Base-by-base conservation (phyloP, 768 basidiomycete species). In the Mrakia hoshinonis region DNA sequence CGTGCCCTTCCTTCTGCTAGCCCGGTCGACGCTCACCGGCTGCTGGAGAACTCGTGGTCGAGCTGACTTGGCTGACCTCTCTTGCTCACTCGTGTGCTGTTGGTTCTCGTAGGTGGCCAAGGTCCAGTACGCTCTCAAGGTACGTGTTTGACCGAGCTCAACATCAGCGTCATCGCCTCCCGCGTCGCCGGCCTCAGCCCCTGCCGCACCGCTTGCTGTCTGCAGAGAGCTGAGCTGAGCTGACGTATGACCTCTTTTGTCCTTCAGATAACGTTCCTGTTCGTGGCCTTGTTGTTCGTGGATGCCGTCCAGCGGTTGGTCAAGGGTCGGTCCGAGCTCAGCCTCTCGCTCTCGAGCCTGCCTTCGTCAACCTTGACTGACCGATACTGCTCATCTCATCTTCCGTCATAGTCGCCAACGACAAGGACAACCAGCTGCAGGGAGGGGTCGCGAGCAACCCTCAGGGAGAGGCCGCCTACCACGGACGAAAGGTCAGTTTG, bases 271-370 rank as follows among this genome's bases (percentile, higher is more conserved):
- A 68, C 24, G 58, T 67, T 71, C 66, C 81, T 90, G 74, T 93
- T 94, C 76, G 86, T 96, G 1, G 90, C 82, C 1, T 84, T 97
- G 3, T 83, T 98, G 55, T 97, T 96, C 77, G 83, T 87, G 18
- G 95, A 98, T 75, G 92, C 95, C 36, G 82, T 96, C 43, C 93
- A 96, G 80, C 87, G 94, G 73, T 93, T 97, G n/a, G n/a, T n/a
- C n/a, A n/a, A n/a, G n/a, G n/a, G n/a, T n/a, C n/a, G n/a, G n/a
- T n/a, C n/a, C n/a, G n/a, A n/a, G n/a, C n/a, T n/a, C n/a, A n/a
- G n/a, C n/a, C n/a, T n/a, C n/a, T n/a, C n/a, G n/a, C n/a, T n/a
- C n/a, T n/a, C n/a, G n/a, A n/a, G n/a, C n/a, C n/a, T n/a, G n/a
- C n/a, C n/a, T n/a, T n/a, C n/a, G n/a, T n/a, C n/a, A n/a, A n/a